Evolutionary conservation across 768 basidiomycete genomes (phyloP).

Genomic region (Pleurotus sapidus): DNA sequence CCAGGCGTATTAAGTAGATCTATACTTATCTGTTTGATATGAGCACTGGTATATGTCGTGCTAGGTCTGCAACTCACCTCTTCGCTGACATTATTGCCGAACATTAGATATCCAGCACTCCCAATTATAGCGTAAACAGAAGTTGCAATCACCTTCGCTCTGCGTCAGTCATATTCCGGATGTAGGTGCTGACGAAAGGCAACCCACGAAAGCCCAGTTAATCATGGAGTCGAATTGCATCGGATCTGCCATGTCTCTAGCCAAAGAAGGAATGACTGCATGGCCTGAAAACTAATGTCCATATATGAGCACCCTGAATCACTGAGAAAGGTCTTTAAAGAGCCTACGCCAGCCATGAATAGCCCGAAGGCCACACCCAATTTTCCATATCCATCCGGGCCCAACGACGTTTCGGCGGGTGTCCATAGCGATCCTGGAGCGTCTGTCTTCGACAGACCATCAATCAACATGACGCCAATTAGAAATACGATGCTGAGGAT

Average conservation of each 20-base stretch:
- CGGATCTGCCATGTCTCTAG: slow-evolving; percentile 86
- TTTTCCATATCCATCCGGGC: slow-evolving; percentile 48
- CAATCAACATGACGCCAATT: slow-evolving; percentile 73
- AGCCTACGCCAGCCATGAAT: slow-evolving; percentile 84
- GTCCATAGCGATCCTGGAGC: slow-evolving; percentile 80
- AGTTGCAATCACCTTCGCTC: slow-evolving; percentile 55
- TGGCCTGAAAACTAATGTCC: slow-evolving; percentile 78
- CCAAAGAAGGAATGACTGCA: slow-evolving; percentile 86
- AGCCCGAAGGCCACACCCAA: slow-evolving; percentile 84
- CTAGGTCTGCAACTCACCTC: slow-evolving; percentile 50
- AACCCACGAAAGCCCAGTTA: slow-evolving; percentile 79
- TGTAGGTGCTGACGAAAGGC: background rate
- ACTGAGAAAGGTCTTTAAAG: background rate
- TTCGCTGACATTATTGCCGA: slow-evolving; percentile 73
- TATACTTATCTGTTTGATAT: slow-evolving; percentile 64
- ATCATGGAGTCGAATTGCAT: slow-evolving; percentile 78
- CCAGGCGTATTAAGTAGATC: slow-evolving; percentile 73
- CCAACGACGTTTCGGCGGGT: slow-evolving; percentile 66
- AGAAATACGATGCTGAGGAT: slow-evolving; percentile 77
- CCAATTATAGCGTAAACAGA: slow-evolving; percentile 67
- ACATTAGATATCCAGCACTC: slow-evolving; percentile 89
- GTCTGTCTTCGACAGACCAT: slow-evolving; percentile 72
- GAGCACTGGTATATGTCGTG: background rate
- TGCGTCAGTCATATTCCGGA: background rate
- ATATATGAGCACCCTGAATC: no score